These are phyloP conservation scores for Fraxinus pennsylvanica DNA, from an alignment of 257 asterid species.

Conservation along the genomic window DNA sequence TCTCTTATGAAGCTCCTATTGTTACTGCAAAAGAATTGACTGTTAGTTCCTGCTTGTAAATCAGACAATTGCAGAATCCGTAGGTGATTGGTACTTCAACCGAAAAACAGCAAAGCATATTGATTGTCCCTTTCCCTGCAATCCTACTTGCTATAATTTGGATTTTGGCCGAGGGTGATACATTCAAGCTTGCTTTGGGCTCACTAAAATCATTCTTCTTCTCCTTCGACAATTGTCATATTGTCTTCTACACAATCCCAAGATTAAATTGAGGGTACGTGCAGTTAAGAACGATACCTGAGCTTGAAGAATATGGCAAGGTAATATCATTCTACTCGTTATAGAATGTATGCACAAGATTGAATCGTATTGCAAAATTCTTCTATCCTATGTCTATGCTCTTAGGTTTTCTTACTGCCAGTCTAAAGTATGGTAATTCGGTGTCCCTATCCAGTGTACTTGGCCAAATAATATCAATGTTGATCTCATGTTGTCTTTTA, in stretches of 20 bases:
- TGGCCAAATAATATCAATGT: background rate
- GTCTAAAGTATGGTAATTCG: background rate
- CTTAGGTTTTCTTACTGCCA: background rate
- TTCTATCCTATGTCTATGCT: background rate
- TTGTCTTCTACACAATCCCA: background rate
- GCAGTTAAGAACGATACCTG: background rate
- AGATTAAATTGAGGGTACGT: background rate
- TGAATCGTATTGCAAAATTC: background rate
- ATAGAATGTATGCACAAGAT: background rate
- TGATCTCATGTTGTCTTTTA: slow-evolving; percentile 12
- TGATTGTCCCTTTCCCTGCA: slow-evolving; percentile 87
- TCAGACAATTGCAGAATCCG: slow-evolving; percentile 89
- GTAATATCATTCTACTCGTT: background rate
- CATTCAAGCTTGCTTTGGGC: background rate
- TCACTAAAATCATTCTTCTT: background rate
- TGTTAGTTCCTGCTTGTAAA: slow-evolving; percentile 15
- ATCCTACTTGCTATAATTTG: slow-evolving; percentile 79
- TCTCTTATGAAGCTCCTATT: background rate
- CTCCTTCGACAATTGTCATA: background rate
- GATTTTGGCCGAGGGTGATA: slow-evolving; percentile 44
- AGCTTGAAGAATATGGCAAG: background rate
- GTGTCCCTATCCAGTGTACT: slow-evolving; percentile 10
- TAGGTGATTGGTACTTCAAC: slow-evolving; percentile 92
- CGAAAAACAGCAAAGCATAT: slow-evolving; percentile 53
- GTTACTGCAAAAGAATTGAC: background rate